phyloP scores from a whole-genome alignment of 2,329 filamentous ascomycete species.

The Monosporascus cannonballus region DNA sequence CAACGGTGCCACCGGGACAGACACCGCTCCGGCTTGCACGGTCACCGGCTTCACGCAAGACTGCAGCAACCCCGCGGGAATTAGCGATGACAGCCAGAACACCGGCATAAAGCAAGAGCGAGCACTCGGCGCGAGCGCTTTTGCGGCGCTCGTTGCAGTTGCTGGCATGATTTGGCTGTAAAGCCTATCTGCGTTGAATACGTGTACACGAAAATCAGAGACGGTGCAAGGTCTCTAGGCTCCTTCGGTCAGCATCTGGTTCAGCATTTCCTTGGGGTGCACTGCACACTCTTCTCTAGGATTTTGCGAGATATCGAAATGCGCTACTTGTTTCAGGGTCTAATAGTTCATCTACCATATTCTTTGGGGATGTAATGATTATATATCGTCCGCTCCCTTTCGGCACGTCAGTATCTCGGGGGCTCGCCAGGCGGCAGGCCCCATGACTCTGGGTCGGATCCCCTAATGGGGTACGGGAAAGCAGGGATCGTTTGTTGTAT shows the following conservation, averaged over 20 bases:
- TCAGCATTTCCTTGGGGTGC: neutral
- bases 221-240: neutral
- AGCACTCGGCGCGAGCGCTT: slow-evolving; percentile 23
- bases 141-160: slow-evolving; percentile 25
- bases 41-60: slow-evolving; percentile 20
- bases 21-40: slow-evolving; percentile 14
- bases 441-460: neutral
- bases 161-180: slow-evolving; percentile 25
- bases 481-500: neutral
- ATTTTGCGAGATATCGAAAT: neutral
- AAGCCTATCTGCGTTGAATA: neutral
- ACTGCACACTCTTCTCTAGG: neutral
- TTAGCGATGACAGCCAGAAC: slow-evolving; percentile 9
- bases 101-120: slow-evolving; percentile 20
- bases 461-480: no score
- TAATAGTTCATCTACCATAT: neutral
- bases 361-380: neutral
- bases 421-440: no score
- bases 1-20: slow-evolving; percentile 4
- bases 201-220: neutral
- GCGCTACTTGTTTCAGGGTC: neutral
- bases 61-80: slow-evolving; percentile 11
- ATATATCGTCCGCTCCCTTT: neutral
- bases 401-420: neutral
- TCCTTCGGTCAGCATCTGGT: neutral